Evolutionary conservation across 2,329 filamentous ascomycete species (phyloP), one percentile per base, ranked within the genome.

Genomic region (Colletotrichum sansevieriae): DNA sequence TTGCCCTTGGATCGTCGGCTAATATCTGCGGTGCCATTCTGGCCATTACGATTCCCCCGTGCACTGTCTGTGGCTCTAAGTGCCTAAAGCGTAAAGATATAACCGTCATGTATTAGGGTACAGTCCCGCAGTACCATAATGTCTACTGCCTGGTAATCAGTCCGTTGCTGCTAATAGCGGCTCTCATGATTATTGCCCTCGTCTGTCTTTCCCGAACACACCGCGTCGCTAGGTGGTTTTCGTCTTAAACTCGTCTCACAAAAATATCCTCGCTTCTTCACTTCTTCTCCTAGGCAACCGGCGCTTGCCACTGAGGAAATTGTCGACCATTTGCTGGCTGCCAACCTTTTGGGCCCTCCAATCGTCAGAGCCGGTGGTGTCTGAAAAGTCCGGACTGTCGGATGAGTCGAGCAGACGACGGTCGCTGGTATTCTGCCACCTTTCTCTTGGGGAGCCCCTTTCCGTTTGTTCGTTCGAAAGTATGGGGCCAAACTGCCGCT

Each of bases 271-370:
- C n/a, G 73, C 73, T 6, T 80, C 79, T 3, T 78, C 78, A 56
- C 77, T 80, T 12, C 80, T 80, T 12, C 80, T 81, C 25, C 77
- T 74, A 43, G 82, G 80, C 12, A 80, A 78, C 69, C 75, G 82
- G 15, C 82, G 79, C 18, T 85, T 80, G 54, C 81, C 85, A 68
- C 79, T 86, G 33, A 88, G 76, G 73, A 88, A 88, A 56, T 84
- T 67, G 60, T 88, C 85, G 8, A 88, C 85, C 83, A 88, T 87
- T 47, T 79, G 78, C 74, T 83, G 83, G 72, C 84, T 85, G 2
- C 83, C 83, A 68, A 81, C 74, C 0, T 74, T 75, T 65, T 83
- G 80, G 0, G 76, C 74, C 44, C 80, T 77, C 63, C 71, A 65
- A 7, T 75, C 71, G 20, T 61, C 63, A 1, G 39, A 29, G 15